Conservation (phyloP, 2,329 filamentous ascomycete species). For the Colletotrichum graminicola region DNA sequence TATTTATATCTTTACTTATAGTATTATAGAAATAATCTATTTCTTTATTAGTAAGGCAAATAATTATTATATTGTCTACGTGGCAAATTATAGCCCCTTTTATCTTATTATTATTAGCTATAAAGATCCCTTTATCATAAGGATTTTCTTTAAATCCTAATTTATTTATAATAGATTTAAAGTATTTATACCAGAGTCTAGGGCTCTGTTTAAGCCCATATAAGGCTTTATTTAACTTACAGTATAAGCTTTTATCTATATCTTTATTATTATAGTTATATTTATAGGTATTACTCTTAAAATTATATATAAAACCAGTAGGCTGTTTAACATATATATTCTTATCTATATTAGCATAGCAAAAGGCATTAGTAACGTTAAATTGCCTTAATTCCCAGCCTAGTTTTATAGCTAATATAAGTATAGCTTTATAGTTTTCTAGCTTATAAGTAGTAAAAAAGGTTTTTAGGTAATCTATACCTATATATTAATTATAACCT, state of each 20-base stretch:
- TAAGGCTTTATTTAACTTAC: background rate
- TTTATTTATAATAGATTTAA: background rate
- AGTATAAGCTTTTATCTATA: background rate
- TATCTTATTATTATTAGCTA: background rate
- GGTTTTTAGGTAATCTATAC: background rate
- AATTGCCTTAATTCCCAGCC: background rate
- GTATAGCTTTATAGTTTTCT: background rate
- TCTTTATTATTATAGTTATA: background rate
- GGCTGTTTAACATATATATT: background rate
- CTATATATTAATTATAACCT: background rate
- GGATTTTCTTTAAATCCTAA: background rate
- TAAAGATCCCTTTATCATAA: background rate
- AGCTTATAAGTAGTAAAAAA: background rate
- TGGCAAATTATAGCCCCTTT: background rate
- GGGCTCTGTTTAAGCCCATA: background rate
- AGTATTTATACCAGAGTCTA: background rate
- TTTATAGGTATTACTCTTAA: background rate
- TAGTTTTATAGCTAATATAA: background rate
- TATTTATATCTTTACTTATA: background rate
- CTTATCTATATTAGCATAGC: background rate
- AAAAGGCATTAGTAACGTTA: background rate
- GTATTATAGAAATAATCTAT: background rate
- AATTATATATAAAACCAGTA: background rate
- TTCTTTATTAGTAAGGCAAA: background rate
- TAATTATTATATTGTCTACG: background rate